phyloP scores from a whole-genome alignment of 2,329 filamentous ascomycete species.

The Arthrobotrys sinensis region DNA sequence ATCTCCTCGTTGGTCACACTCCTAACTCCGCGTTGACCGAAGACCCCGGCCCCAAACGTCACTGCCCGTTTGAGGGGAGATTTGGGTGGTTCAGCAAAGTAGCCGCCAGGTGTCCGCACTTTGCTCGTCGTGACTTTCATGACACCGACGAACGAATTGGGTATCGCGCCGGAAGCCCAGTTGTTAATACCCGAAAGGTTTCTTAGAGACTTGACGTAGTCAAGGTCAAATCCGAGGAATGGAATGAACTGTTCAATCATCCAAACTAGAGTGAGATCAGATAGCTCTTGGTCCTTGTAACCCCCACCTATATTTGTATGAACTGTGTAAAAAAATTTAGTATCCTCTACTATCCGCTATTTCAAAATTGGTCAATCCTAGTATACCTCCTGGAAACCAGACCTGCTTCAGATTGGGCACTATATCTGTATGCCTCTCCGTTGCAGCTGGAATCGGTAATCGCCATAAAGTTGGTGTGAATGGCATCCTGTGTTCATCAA shows the following conservation, averaged over 20 bases:
- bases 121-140: slow-evolving; percentile 58
- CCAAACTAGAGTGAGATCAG: slow-evolving; percentile 71
- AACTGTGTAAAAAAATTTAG: slow-evolving; percentile 65
- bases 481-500: slow-evolving; percentile 73
- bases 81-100: slow-evolving; percentile 47
- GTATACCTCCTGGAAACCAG: slow-evolving; percentile 72
- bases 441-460: slow-evolving; percentile 29
- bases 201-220: slow-evolving; percentile 65
- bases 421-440: slow-evolving; percentile 44
- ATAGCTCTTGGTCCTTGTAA: slow-evolving; percentile 70
- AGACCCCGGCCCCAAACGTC: slow-evolving; percentile 53
- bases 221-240: slow-evolving; percentile 67
- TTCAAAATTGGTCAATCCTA: slow-evolving; percentile 67
- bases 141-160: slow-evolving; percentile 63
- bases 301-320: slow-evolving; percentile 70
- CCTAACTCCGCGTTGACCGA: slow-evolving; percentile 35
- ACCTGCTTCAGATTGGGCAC: slow-evolving; percentile 57
- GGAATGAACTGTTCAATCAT: slow-evolving; percentile 70
- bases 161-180: slow-evolving; percentile 66
- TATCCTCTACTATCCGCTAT: slow-evolving; percentile 52
- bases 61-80: slow-evolving; percentile 51
- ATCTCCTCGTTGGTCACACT: slow-evolving; percentile 56
- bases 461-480: slow-evolving; percentile 75
- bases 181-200: slow-evolving; percentile 60
- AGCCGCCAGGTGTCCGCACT: slow-evolving; percentile 51